A percentile compares a stretch with the other conserved stretches of the same genome.
Evolutionary conservation across 208 protist genomes (phyloP).

Genomic region (Naegleria gruberi): DNA sequence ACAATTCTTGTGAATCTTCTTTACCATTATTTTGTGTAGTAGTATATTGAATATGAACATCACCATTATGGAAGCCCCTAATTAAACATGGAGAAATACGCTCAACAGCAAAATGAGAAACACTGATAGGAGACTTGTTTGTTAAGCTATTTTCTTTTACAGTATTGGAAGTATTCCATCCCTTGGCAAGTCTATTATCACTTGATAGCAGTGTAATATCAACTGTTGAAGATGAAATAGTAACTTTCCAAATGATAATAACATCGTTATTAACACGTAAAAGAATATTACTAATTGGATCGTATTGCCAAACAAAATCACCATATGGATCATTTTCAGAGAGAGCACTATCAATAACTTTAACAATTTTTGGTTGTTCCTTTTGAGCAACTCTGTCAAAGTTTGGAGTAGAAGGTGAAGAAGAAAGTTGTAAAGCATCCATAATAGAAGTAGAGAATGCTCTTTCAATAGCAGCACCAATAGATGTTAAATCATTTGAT

Average conservation of each 20-base stretch:
- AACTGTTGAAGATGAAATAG: not conserved
- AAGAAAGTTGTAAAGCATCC: not conserved
- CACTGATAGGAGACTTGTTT: not conserved
- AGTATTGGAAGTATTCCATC: not conserved
- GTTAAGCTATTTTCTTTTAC: not conserved
- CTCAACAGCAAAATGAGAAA: not conserved
- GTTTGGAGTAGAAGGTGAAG: not conserved
- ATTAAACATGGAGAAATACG: not conserved
- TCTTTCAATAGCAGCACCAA: slow-evolving; percentile 14
- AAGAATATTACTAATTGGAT: not conserved
- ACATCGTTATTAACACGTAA: not conserved
- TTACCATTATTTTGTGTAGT: not conserved
- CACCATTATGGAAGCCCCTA: not conserved
- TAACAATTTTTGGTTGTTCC: not conserved
- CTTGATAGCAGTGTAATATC: too few relatives aligned
- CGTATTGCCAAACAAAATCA: not conserved
- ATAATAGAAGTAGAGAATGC: not conserved
- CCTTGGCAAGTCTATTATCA: not conserved
- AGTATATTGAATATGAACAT: not conserved
- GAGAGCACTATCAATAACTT: not conserved
- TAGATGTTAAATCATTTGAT: not conserved
- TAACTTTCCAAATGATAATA: not conserved
- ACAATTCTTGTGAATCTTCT: not conserved
- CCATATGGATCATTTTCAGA: not conserved
- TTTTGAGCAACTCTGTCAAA: not conserved